These are phyloP conservation scores for Agaricus subrufescens DNA, from an alignment of 768 basidiomycete species.

Conservation along the genomic window DNA sequence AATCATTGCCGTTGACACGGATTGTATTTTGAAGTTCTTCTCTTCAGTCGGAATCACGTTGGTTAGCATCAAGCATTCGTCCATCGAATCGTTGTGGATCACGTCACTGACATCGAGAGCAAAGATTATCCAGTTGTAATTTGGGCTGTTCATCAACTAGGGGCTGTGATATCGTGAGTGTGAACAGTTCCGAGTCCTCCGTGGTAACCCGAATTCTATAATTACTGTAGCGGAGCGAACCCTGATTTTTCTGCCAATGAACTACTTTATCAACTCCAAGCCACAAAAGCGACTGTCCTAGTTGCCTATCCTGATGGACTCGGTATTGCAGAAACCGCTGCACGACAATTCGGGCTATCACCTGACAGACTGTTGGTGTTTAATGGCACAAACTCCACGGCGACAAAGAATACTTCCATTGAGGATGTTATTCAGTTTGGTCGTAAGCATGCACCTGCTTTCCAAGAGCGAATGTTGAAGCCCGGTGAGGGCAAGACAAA, in stretches of 20 bases:
- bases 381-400: conserved; percentile 17
- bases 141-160: conserved; percentile 54
- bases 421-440: conserved; percentile 47
- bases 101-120: background rate
- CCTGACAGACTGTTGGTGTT: conserved; percentile 41
- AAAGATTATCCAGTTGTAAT: conserved; percentile 52
- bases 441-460: conserved; percentile 29
- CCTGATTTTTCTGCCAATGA: conserved; percentile 52
- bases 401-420: conserved; percentile 28
- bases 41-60: conserved; percentile 66
- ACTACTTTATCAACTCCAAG: conserved; percentile 49
- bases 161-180: conserved; percentile 53
- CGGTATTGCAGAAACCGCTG: conserved; percentile 37
- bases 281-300: conserved; percentile 42
- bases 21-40: conserved; percentile 37
- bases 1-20: background rate
- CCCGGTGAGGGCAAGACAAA: conserved; percentile 66
- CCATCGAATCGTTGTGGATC: background rate
- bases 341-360: conserved; percentile 30
- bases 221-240: conserved; percentile 47
- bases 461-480: conserved; percentile 44
- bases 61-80: conserved; percentile 29
- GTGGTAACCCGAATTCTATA: background rate
- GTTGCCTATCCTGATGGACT: conserved; percentile 44
- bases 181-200: background rate